Percentiles rank a stretch among this genome's conserved stretches.
Evolutionary conservation across 345 rosid species (phyloP).

Genomic region (Eucalyptus urophylla): DNA sequence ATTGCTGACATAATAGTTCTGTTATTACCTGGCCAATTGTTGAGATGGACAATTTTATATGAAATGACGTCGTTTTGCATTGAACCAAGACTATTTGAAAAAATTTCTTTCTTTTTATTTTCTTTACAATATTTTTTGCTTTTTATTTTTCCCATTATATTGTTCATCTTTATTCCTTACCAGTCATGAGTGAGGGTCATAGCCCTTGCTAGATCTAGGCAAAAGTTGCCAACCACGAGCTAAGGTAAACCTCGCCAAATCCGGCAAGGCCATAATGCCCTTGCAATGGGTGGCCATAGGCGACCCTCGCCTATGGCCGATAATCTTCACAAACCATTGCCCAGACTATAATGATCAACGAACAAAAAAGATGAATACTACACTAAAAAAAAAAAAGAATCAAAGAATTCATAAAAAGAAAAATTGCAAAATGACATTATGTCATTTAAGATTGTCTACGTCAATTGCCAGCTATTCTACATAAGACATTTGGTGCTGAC

Average conservation of each 20-base stretch:
- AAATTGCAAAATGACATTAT: neutral
- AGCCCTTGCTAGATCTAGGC: neutral
- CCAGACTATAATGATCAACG: fast-evolving
- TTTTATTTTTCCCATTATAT: neutral
- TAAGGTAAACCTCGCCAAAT: neutral
- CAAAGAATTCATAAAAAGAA: neutral
- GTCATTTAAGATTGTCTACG: neutral
- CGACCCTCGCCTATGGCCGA: fast-evolving
- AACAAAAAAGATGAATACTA: neutral
- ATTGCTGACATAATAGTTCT: fast-evolving
- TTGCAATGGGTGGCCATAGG: neutral
- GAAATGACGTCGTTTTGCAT: neutral
- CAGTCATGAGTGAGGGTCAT: fast-evolving
- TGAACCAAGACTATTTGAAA: neutral
- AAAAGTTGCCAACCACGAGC: neutral
- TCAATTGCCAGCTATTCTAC: neutral
- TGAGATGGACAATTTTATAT: neutral
- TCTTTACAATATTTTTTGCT: neutral
- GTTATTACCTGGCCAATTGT: fast-evolving
- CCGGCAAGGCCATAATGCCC: fast-evolving
- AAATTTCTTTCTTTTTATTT: fast-evolving
- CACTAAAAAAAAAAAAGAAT: neutral
- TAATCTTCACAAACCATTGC: neutral
- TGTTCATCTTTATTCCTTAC: neutral
- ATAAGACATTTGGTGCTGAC: neutral